Conservation (phyloP, 2,329 filamentous ascomycete genomes). For the Penicillium sp. region DNA sequence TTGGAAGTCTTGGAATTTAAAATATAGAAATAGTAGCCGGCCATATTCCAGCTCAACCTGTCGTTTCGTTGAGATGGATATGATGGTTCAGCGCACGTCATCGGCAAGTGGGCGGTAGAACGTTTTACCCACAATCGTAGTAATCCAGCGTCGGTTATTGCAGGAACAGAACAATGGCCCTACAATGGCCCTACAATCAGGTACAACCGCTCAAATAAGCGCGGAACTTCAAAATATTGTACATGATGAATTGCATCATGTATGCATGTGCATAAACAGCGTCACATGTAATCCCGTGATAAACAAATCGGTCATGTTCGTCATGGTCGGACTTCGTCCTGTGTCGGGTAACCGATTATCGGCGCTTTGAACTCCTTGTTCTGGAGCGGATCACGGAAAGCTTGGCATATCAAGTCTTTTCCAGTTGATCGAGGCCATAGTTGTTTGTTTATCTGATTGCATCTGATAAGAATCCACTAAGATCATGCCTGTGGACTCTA, state of each 20-base stretch:
- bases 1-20: neutral
- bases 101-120: conserved; percentile 16
- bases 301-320: neutral
- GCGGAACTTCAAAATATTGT: neutral
- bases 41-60: neutral
- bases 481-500: neutral
- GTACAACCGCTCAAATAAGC: neutral
- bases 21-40: neutral
- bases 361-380: neutral
- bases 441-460: neutral
- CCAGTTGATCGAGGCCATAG: neutral
- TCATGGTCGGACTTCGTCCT: neutral
- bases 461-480: neutral
- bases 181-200: neutral
- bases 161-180: neutral
- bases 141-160: neutral
- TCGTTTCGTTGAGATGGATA: neutral
- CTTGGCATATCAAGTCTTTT: neutral
- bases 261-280: neutral
- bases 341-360: conserved; percentile 1
- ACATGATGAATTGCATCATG: neutral
- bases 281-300: neutral
- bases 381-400: neutral
- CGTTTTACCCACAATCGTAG: conserved; percentile 16
- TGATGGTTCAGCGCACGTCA: neutral